Evolutionary conservation across 148 eudicot genomes (phyloP), one percentile per base, ranked within the genome.

Genomic region (Silene uniflora): DNA sequence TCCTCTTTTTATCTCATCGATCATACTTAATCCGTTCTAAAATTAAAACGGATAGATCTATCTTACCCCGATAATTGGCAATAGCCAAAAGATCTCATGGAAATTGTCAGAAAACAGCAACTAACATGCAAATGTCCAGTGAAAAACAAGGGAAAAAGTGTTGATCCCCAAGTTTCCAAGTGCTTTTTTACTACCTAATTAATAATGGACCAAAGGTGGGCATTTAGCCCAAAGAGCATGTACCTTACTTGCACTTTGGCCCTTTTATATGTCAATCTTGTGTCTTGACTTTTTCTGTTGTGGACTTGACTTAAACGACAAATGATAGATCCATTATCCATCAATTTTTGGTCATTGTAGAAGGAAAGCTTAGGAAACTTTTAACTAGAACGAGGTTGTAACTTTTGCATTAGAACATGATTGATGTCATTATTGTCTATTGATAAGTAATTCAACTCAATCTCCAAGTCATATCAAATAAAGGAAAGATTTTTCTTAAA

Each of bases 221-320:
- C 59, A 59, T 24, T 59, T 61, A 61, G 25, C 39, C 74, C 42
- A 62, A 69, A 59, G 35, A 9, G n/a, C 23, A 23, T 32, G 47
- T 62, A 80, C 66, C 75, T 52, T 39, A 6, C n/a, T 39, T 70
- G 70, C 74, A 62, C 47, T 75, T 75, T 47, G 60, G 60, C 71
- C 61, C 70, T 19, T 59, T 69, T 46, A 23, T 67, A 65, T 77
- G 79, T 77, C 75, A 71, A 70, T 60, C 44, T 16, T 39, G 44
- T 69, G 67, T 42, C 67, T 69, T 29, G 60, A 35, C 4, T 58
- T 58, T 56, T 76, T 68, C 44, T 62, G 14, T 42, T 42, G 27
- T 27, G 73, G 73, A n/a, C 18, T 79, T 67, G 19, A 47, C 73
- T 67, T 22, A 44, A 73, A 78, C 72, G 76, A 72, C 81, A 78